Evolutionary conservation across 768 basidiomycete genomes (phyloP).

Genomic region (Russula compacta): DNA sequence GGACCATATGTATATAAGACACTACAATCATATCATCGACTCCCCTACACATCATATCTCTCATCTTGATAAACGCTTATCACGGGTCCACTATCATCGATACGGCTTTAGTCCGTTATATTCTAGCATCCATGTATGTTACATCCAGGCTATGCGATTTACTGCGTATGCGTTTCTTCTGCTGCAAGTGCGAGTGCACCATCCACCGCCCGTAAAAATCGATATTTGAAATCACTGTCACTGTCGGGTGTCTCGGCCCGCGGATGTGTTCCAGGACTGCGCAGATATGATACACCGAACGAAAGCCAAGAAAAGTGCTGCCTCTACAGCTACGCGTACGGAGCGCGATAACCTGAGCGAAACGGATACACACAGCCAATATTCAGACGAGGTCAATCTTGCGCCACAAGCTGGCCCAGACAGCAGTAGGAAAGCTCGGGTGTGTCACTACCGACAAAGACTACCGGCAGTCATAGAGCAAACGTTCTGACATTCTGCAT

Average conservation of each 20-base stretch:
- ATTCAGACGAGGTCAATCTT: slow-evolving; percentile 22
- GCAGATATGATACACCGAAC: slow-evolving; percentile 28
- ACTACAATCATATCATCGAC: slow-evolving; percentile 9
- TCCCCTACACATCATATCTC: slow-evolving; percentile 4
- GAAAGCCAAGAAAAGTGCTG: slow-evolving; percentile 14
- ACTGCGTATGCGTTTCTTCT: background rate
- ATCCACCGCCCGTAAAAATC: no score
- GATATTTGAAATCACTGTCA: no score
- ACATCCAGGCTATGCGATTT: slow-evolving; percentile 12
- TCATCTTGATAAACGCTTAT: slow-evolving; percentile 15
- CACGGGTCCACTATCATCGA: slow-evolving; percentile 11
- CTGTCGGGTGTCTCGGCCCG: background rate
- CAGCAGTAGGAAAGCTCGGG: slow-evolving; percentile 24
- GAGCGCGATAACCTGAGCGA: slow-evolving; percentile 21
- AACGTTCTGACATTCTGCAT: background rate
- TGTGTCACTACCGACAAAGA: slow-evolving; percentile 21
- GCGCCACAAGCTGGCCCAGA: slow-evolving; percentile 20
- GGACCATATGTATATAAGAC: slow-evolving; percentile 11
- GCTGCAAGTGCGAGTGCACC: no score
- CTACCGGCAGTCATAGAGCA: no score
- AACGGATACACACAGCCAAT: slow-evolving; percentile 22
- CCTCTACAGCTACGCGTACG: slow-evolving; percentile 20
- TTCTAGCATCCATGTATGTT: slow-evolving; percentile 15
- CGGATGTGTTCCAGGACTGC: no score
- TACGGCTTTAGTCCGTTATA: slow-evolving; percentile 4